Base-by-base conservation (phyloP, 192 early-diverging fungal species). In the Martensiomyces pterosporus region DNA sequence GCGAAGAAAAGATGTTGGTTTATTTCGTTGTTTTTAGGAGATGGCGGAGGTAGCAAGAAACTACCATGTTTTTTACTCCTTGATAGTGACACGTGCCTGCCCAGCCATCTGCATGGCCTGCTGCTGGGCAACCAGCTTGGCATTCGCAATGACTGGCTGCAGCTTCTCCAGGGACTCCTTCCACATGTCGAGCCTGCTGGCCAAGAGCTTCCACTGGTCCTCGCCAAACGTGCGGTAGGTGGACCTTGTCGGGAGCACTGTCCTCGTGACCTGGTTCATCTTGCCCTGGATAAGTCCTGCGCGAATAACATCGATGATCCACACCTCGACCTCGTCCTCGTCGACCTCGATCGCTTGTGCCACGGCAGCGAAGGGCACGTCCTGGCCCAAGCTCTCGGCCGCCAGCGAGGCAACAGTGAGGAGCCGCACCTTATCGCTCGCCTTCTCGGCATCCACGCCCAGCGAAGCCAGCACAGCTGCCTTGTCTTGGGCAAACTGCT, bases 261-360 rank as follows among this genome's bases (percentile, higher is more conserved):
- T 85, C 48, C 85, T 82, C 43, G 78, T 79, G 15, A 94, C 76
- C 75, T 98, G 95, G 77, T 96, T 85, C 78, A 98, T 85, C 76
- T 90, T 91, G 51, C 88, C 93, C 58, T 98, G 93, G 15, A 96
- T 79, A 53, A 98, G 80, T 35, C 90, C 89, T 21, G 89, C 84
- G 29, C 91, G 86, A 41, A 98, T 93, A 9, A 83, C 90, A 59
- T 93, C 88, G 63, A 98, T 95, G 16, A 92, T 82, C 92, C 92
- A 98, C 77, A 92, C 64, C 78, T 98, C 94, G 9, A 98, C 92
- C 23, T 94, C 89, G 14, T 75, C 79, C 44, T 81, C 82, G 12
- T 77, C 65, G 42, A 98, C 81, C 41, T 81, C 81, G 24, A 98
- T 76, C 3, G 82, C 84, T 41, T 76, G 64, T 33, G 88, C 80